Percentiles rank a stretch among this genome's conserved stretches.
Conservation (phyloP, 805 yeast genomes). For the Dipodascus geniculatus region DNA sequence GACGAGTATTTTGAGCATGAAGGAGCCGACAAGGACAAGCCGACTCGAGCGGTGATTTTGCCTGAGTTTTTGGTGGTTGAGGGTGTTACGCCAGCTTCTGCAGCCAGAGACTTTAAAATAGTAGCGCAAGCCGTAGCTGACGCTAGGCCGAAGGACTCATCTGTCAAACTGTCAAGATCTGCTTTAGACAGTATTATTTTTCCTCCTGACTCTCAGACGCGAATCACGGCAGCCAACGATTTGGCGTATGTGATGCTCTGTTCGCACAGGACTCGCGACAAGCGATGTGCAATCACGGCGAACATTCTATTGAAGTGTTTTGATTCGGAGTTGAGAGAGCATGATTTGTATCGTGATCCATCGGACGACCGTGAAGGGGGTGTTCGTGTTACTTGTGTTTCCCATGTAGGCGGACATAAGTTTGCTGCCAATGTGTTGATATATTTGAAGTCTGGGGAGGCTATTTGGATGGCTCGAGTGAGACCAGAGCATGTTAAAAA, state of each 20-base stretch:
- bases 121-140: conserved; percentile 7
- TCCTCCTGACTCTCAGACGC: neutral
- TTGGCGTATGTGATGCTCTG: conserved; percentile 48
- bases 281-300: conserved; percentile 88
- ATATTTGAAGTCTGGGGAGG: conserved; percentile 60
- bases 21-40: conserved; percentile 6
- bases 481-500: conserved; percentile 65
- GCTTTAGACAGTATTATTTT: neutral
- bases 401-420: conserved; percentile 95
- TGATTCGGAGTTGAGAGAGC: conserved; percentile 58
- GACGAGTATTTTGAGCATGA: conserved; percentile 29
- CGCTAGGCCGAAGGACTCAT: neutral
- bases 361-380: conserved; percentile 72
- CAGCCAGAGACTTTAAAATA: conserved; percentile 30
- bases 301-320: conserved; percentile 77
- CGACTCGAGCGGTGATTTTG: conserved; percentile 52
- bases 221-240: neutral
- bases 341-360: conserved; percentile 60
- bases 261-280: conserved; percentile 85
- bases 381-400: conserved; percentile 54
- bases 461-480: conserved; percentile 82
- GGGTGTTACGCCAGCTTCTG: conserved; percentile 35
- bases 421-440: conserved; percentile 82
- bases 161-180: neutral
- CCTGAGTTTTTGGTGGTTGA: conserved; percentile 68